These are phyloP conservation scores for Cocos nucifera DNA, from an alignment of 176 grass and related monocot species.

Conservation along the genomic window DNA sequence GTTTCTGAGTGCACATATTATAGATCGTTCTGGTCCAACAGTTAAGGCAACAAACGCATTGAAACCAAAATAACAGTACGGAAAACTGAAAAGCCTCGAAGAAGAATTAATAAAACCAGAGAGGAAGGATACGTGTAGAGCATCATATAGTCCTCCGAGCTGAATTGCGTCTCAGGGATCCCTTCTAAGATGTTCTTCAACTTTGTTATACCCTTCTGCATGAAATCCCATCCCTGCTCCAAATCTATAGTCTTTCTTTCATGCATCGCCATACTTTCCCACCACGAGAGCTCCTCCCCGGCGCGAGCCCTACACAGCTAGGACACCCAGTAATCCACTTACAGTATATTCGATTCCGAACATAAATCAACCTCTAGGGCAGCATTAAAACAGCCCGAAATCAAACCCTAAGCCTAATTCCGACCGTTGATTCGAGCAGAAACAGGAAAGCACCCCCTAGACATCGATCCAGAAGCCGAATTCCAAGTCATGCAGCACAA, in stretches of 20 bases:
- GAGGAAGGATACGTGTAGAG: constrained; percentile 65
- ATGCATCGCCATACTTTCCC: constrained; percentile 46
- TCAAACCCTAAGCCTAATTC: too few species aligned
- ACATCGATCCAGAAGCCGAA: too few species aligned
- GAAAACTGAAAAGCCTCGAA: background rate
- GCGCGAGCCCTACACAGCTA: too few species aligned
- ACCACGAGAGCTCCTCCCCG: too few species aligned
- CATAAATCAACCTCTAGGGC: too few species aligned
- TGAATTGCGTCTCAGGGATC: constrained; percentile 57
- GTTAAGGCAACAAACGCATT: background rate
- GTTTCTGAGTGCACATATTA: constrained; percentile 95
- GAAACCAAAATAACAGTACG: too few species aligned
- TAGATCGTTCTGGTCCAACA: constrained; percentile 62
- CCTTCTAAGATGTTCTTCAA: constrained; percentile 78
- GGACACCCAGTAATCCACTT: too few species aligned
- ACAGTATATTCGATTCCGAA: too few species aligned
- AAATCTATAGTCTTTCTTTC: constrained; percentile 86
- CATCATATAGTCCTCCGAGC: constrained; percentile 86
- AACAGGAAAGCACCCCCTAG: too few species aligned
- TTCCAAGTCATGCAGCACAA: too few species aligned
- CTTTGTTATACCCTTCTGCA: constrained; percentile 78
- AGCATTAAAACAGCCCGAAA: too few species aligned
- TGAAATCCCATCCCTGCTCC: constrained; percentile 77
- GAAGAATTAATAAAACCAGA: background rate
- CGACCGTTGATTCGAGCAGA: too few species aligned